Evolutionary conservation across 169 alveolate genomes (phyloP).

Genomic region (Babesia caballi): DNA sequence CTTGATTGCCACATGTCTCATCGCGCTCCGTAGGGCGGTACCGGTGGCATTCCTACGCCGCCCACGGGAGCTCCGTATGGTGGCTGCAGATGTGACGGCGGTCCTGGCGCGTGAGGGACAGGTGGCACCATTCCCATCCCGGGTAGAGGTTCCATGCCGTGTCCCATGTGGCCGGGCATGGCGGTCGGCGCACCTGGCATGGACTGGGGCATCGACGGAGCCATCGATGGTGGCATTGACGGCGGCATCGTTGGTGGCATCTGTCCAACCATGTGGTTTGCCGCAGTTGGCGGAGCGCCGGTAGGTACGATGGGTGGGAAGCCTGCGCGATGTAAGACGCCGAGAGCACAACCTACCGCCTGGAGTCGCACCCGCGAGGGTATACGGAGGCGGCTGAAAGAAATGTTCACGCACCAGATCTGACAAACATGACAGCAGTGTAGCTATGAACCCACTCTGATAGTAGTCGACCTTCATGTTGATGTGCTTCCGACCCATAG

Average conservation of each 20-base stretch:
- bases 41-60: constrained; percentile 67
- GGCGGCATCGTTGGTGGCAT: no score
- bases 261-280: no score
- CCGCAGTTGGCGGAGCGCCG: neutral
- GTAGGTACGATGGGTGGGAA: constrained; percentile 22
- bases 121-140: neutral
- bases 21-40: constrained; percentile 75
- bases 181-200: no score
- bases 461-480: constrained; percentile 96
- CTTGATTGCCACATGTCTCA: constrained; percentile 18
- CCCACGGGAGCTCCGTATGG: neutral
- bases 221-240: no score
- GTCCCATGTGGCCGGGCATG: neutral
- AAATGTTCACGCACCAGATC: constrained; percentile 60
- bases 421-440: neutral
- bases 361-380: constrained; percentile 4
- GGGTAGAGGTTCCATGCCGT: neutral
- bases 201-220: neutral
- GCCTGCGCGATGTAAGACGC: neutral
- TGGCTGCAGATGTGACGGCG: constrained; percentile 11
- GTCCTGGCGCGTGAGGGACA: constrained; percentile 5
- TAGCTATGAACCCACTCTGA: constrained; percentile 70
- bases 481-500: constrained; percentile 96
- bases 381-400: constrained; percentile 63
- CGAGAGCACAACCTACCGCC: constrained; percentile 11